Evolutionary conservation across 2,329 filamentous ascomycete species (phyloP).

Genomic region (Lasiodiplodia sp.): DNA sequence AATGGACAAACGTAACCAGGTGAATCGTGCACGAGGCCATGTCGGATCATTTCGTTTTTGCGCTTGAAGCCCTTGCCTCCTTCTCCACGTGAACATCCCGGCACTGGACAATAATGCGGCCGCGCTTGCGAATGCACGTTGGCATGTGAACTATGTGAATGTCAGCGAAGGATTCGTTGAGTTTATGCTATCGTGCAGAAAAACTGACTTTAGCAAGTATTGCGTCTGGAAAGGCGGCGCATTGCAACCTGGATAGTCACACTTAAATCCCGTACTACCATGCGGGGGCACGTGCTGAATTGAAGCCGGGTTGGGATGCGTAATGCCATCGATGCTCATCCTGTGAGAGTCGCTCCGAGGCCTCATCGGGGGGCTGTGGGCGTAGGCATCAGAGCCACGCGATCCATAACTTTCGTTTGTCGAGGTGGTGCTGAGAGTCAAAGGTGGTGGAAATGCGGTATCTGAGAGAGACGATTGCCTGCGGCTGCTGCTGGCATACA

Average conservation of each 20-base stretch:
- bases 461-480: conserved; percentile 22
- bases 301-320: conserved; percentile 39
- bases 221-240: conserved; percentile 79
- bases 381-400: conserved; percentile 19
- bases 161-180: background rate
- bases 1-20: conserved; percentile 97
- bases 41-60: conserved; percentile 75
- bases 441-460: conserved; percentile 50
- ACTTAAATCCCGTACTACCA: conserved; percentile 52
- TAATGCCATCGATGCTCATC: conserved; percentile 64
- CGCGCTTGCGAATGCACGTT: conserved; percentile 70
- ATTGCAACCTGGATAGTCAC: conserved; percentile 69
- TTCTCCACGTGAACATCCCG: conserved; percentile 63
- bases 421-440: conserved; percentile 36
- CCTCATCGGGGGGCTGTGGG: conserved; percentile 20
- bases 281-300: conserved; percentile 28
- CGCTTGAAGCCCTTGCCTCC: conserved; percentile 73
- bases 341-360: conserved; percentile 17
- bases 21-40: conserved; percentile 89
- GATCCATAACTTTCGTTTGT: conserved; percentile 52
- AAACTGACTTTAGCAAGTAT: conserved; percentile 72
- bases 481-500: conserved; percentile 10
- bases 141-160: conserved; percentile 68
- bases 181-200: background rate
- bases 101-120: conserved; percentile 69